Evolutionary conservation across 2,329 filamentous ascomycete species (phyloP).

Genomic region (Lithohypha guttulata): DNA sequence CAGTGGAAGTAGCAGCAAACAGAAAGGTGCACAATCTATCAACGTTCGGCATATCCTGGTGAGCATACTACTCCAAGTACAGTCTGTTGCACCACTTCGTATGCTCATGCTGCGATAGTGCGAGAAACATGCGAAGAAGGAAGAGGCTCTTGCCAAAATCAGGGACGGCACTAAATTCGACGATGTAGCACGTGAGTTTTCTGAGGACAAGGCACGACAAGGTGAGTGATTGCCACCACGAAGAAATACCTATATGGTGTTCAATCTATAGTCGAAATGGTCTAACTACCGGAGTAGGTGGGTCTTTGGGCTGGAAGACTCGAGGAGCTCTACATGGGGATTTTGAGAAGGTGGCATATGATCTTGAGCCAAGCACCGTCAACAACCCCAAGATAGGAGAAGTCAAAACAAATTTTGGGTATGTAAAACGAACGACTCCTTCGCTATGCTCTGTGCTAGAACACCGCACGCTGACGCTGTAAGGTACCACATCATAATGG

Average conservation of each 20-base stretch:
- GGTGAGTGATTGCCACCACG: slow-evolving; percentile 25
- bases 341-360: slow-evolving; percentile 54
- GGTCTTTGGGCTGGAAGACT: slow-evolving; percentile 53
- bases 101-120: slow-evolving; percentile 29
- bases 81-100: background rate
- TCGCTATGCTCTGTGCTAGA: no score
- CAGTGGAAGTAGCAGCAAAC: slow-evolving; percentile 26
- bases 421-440: slow-evolving; percentile 35
- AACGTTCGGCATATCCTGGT: slow-evolving; percentile 55
- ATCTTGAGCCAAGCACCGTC: slow-evolving; percentile 50
- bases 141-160: slow-evolving; percentile 52
- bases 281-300: slow-evolving; percentile 34
- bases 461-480: slow-evolving; percentile 47
- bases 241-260: slow-evolving; percentile 8
- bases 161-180: slow-evolving; percentile 52
- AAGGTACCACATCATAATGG: slow-evolving; percentile 57
- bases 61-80: slow-evolving; percentile 16
- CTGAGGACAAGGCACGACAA: slow-evolving; percentile 54
- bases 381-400: slow-evolving; percentile 37
- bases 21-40: slow-evolving; percentile 52
- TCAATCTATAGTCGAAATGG: slow-evolving; percentile 10
- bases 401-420: slow-evolving; percentile 54
- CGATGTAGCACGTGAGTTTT: slow-evolving; percentile 53
- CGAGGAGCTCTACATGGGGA: slow-evolving; percentile 45
- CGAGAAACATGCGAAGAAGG: slow-evolving; percentile 55